Conservation (phyloP, 139 green algal genomes). For the Pedinophyceae sp. region DNA sequence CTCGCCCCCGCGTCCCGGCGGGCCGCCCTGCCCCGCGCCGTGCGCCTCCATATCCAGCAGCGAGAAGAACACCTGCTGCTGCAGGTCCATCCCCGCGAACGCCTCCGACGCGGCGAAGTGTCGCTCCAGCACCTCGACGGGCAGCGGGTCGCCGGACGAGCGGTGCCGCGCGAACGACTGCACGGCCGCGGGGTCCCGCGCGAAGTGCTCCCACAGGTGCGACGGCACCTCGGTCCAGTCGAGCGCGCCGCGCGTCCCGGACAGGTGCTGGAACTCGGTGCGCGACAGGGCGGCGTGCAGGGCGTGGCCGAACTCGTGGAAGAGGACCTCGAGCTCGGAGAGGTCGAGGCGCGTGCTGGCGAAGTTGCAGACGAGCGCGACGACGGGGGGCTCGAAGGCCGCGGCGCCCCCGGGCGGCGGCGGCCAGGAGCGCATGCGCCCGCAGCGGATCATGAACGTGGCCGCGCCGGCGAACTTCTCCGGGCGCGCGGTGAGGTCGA, state of each 20-base stretch:
- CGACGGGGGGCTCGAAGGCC: constrained; percentile 21
- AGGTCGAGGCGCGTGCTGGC: constrained; percentile 11
- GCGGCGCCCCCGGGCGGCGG: constrained; percentile 16
- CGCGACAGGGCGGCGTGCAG: constrained; percentile 63
- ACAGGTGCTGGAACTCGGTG: constrained; percentile 72
- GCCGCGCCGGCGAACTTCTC: constrained; percentile 56
- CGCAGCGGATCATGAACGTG: constrained; percentile 73
- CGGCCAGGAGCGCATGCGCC: constrained; percentile 17
- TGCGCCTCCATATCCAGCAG: no score
- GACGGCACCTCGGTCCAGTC: constrained; percentile 79
- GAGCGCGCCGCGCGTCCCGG: constrained; percentile 56
- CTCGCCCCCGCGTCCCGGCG: no score
- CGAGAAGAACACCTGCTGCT: constrained; percentile 51
- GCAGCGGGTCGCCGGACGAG: constrained; percentile 11
- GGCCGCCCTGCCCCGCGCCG: no score
- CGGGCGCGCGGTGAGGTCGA: constrained; percentile 32
- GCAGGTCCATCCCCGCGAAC: constrained; percentile 43
- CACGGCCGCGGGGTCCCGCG: constrained; percentile 25
- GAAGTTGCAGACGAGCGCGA: constrained; percentile 60
- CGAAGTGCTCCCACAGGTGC: constrained; percentile 70
- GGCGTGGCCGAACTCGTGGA: constrained; percentile 86
- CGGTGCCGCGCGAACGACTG: constrained; percentile 11
- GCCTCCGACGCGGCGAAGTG: constrained; percentile 6
- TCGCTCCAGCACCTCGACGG: constrained; percentile 3
- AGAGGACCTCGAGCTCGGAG: constrained; percentile 50